Evolutionary conservation across 2,329 filamentous ascomycete species (phyloP), one percentile per base, ranked within the genome.

Genomic region (Rosellinia necatrix): DNA sequence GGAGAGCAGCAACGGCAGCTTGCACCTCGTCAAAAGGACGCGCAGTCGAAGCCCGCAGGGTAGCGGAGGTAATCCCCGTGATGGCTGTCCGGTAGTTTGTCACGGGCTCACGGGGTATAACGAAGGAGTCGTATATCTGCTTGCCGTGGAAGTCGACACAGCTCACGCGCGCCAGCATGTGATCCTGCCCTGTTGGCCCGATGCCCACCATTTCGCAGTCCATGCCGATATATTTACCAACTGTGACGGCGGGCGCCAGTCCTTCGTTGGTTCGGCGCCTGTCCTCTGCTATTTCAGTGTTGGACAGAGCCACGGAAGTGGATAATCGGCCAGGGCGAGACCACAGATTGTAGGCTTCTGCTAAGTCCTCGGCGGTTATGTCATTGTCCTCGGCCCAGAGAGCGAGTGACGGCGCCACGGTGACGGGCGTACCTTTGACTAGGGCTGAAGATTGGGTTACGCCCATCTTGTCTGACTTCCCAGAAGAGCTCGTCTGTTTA

Each of bases 191-290:
- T 47, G 85, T 85, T 1, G 84, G 83, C 0, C 89, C 90, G 10
- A 96, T 85, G 43, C 93, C 94, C 22, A 99, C 94, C 94, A 99
- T 99, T 76, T 99, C 94, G 73, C 94, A 99, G 76, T 99, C 94
- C 42, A 99, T 84, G 17, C 90, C 89, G 37, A 99, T 77, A 71
- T 96, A 99, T 79, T 94, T 96, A 48, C 93, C 94, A 17, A 92
- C 77, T 49, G 91, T 84, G 30, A 88, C 75, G 5, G 81, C 83
- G 21, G 77, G 72, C 1, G 83, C 81, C 3, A 85, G 76, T 1
- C 88, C 88, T 40, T 84, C 81, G 67, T 91, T 90, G 59, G 87
- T 76, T 40, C 78, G 80, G 19, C 51, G 47, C 10, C 38, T 51
- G 13, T 63, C 60, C 40, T 58, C 34, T 27, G 40, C 35, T 6